phyloP scores from a whole-genome alignment of 441 rosid species.

The Hypseocharis bilobata region DNA sequence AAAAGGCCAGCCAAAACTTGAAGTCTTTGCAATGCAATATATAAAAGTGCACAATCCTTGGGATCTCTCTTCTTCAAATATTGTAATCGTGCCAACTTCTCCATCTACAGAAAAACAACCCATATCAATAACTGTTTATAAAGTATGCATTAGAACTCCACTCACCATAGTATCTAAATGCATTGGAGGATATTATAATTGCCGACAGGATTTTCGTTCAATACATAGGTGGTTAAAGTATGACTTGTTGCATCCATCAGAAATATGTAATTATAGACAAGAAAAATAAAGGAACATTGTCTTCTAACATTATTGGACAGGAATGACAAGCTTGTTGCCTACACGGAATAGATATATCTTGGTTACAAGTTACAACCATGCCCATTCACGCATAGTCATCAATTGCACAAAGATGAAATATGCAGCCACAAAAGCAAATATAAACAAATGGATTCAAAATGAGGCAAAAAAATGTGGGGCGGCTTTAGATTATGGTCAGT shows the following conservation, averaged over 20 bases:
- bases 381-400: not conserved
- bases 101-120: conserved; percentile 50
- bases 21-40: conserved; percentile 72
- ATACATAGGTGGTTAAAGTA: not conserved
- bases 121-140: conserved; percentile 16
- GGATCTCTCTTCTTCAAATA: conserved; percentile 79
- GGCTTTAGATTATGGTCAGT: not conserved
- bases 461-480: not conserved
- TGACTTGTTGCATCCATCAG: not conserved
- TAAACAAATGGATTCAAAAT: not conserved
- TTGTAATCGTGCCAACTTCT: conserved; percentile 73
- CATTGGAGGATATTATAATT: not conserved
- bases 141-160: not conserved
- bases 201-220: not conserved
- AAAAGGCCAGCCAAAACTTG: conserved; percentile 96
- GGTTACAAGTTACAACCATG: not conserved
- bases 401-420: not conserved
- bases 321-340: not conserved
- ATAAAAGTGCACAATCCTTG: conserved; percentile 82
- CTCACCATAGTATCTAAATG: not conserved
- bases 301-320: not conserved
- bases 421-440: not conserved
- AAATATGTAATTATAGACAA: not conserved
- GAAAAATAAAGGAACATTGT: not conserved
- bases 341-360: not conserved